Percentiles rank a stretch among this genome's conserved stretches.
Conservation (phyloP, 2,329 filamentous ascomycete species). For the Camptophora hylomeconis region DNA sequence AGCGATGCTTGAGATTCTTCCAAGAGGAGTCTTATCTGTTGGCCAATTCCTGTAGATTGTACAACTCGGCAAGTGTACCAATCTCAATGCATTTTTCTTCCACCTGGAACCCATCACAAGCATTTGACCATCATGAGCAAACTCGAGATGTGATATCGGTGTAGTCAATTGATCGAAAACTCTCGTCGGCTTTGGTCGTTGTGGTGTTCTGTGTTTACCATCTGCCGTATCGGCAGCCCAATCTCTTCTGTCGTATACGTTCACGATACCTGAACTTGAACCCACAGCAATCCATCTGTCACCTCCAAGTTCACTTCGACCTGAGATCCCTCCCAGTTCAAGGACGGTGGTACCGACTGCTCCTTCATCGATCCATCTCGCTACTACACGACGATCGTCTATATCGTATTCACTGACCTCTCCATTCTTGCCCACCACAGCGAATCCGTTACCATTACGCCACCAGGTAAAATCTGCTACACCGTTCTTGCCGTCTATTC, state of each 20-base stretch:
- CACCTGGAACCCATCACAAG: constrained; percentile 73
- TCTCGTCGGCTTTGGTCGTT: constrained; percentile 56
- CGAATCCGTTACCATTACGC: constrained; percentile 68
- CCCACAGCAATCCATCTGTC: constrained; percentile 86
- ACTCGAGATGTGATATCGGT: constrained; percentile 63
- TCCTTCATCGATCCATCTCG: constrained; percentile 81
- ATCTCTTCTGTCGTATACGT: constrained; percentile 70
- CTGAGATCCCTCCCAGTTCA: constrained; percentile 46
- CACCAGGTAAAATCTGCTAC: constrained; percentile 92
- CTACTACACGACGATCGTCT: constrained; percentile 53
- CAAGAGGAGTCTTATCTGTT: constrained; percentile 76
- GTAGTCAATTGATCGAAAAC: constrained; percentile 79
- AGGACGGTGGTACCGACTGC: constrained; percentile 75
- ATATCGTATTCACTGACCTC: constrained; percentile 85
- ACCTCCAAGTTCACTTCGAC: constrained; percentile 47
- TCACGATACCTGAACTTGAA: constrained; percentile 75
- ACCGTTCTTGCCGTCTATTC: constrained; percentile 68
- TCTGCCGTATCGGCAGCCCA: constrained; percentile 4
- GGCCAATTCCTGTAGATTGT: constrained; percentile 97
- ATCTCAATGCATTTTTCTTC: constrained; percentile 75
- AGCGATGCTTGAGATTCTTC: constrained; percentile 63
- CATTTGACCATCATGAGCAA: constrained; percentile 81
- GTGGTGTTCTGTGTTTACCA: constrained; percentile 27
- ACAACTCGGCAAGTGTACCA: constrained; percentile 83
- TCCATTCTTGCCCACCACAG: constrained; percentile 72